These are phyloP conservation scores for Parmelia sp. DNA, from an alignment of 495 filamentous ascomycete species.

Conservation along the genomic window DNA sequence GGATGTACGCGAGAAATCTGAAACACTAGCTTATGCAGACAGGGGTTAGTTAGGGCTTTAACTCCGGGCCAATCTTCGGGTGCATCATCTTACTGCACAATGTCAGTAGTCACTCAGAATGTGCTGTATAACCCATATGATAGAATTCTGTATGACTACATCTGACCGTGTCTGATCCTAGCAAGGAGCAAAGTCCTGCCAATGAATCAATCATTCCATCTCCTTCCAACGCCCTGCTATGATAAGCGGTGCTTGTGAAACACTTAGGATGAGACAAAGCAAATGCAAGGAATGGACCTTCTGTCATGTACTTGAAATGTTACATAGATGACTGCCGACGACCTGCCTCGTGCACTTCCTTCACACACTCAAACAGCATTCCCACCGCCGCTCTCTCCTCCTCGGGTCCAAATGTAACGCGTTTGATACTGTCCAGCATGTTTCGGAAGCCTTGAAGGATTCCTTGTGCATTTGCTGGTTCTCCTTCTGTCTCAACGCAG, in stretches of 20 bases:
- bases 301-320: neutral
- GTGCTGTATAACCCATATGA: no score
- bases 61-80: neutral
- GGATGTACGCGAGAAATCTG: conserved; percentile 7
- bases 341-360: conserved; percentile 25
- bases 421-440: conserved; percentile 20
- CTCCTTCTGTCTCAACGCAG: neutral
- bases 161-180: neutral
- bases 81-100: no score
- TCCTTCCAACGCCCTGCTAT: conserved; percentile 5
- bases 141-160: no score
- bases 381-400: conserved; percentile 25
- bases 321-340: conserved; percentile 9
- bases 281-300: conserved; percentile 11
- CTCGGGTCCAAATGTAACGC: conserved; percentile 20
- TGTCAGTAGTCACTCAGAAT: no score
- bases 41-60: neutral
- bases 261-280: conserved; percentile 6
- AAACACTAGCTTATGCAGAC: conserved; percentile 19
- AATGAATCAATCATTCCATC: neutral
- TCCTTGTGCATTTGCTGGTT: conserved; percentile 7
- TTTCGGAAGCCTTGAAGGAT: conserved; percentile 23
- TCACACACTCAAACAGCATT: conserved; percentile 24
- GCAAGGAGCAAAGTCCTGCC: neutral
- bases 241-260: conserved; percentile 6